A percentile compares a stretch with the other conserved stretches of the same genome.
These are phyloP conservation scores for Phytophthora citrophthora DNA, from an alignment of 352 stramenopile genomes.

Conservation along the genomic window DNA sequence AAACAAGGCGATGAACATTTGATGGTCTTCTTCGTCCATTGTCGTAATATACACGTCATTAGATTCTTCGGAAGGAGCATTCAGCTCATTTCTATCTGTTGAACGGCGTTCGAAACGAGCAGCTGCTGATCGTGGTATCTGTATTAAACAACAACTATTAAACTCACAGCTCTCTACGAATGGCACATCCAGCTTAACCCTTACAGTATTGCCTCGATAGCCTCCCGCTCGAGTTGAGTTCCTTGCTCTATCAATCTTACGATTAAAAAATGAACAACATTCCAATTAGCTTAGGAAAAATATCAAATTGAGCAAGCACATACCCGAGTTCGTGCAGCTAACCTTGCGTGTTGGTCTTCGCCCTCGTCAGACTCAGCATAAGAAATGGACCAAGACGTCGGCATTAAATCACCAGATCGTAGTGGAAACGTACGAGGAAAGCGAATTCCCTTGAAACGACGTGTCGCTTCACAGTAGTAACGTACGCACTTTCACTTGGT, in stretches of 20 bases:
- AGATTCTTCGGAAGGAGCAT: constrained; percentile 1
- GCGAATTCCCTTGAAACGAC: constrained; percentile 19
- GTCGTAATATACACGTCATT: constrained; percentile 29
- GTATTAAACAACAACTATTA: too few relatives aligned
- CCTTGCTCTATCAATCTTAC: constrained; percentile 8
- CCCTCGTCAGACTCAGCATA: constrained; percentile 15
- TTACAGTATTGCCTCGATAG: constrained; percentile 13
- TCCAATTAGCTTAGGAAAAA: not conserved
- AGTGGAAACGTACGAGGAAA: not conserved
- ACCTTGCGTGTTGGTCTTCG: too few relatives aligned
- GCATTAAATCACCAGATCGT: constrained; percentile 13
- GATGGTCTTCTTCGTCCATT: constrained; percentile 47
- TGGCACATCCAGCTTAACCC: not conserved
- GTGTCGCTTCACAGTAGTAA: constrained; percentile 31
- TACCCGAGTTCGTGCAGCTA: not conserved
- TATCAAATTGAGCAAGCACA: not conserved
- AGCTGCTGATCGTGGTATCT: too few relatives aligned
- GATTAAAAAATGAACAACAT: not conserved
- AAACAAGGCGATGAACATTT: constrained; percentile 51
- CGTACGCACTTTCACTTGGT: constrained; percentile 22
- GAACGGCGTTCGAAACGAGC: not conserved
- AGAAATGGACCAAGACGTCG: constrained; percentile 6
- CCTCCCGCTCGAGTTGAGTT: not conserved
- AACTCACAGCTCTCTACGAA: not conserved
- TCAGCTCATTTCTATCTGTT: not conserved